These are phyloP conservation scores for Trichoderma koningiopsis DNA, from an alignment of 2,329 filamentous ascomycete species.

Conservation along the genomic window DNA sequence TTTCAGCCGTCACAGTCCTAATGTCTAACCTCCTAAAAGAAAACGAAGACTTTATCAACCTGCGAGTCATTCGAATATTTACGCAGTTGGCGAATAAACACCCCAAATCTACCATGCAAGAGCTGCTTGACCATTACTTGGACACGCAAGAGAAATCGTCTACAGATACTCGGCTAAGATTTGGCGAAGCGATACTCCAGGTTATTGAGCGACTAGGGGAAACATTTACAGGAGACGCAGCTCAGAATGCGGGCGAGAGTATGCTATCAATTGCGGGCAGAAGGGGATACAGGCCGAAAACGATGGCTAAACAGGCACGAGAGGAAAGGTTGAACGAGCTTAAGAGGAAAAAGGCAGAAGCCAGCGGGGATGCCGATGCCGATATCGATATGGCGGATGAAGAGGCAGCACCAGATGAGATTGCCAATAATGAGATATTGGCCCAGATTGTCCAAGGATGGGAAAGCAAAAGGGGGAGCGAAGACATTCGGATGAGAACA, in stretches of 20 bases:
- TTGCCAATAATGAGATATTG: slow-evolving; percentile 52
- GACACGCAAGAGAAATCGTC: slow-evolving; percentile 60
- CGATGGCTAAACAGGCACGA: slow-evolving; percentile 56
- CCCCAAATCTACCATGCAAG: slow-evolving; percentile 61
- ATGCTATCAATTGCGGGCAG: slow-evolving; percentile 67
- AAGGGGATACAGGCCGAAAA: slow-evolving; percentile 62
- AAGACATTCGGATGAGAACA: slow-evolving; percentile 70
- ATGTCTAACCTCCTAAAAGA: slow-evolving; percentile 66
- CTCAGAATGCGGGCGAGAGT: slow-evolving; percentile 55
- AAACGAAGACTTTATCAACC: slow-evolving; percentile 70
- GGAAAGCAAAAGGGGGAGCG: slow-evolving; percentile 65
- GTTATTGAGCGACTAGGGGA: slow-evolving; percentile 63
- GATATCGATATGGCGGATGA: slow-evolving; percentile 47
- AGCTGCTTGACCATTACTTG: slow-evolving; percentile 68
- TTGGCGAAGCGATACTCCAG: slow-evolving; percentile 68
- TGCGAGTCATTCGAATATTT: slow-evolving; percentile 67
- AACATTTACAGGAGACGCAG: slow-evolving; percentile 57
- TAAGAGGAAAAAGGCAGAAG: slow-evolving; percentile 47
- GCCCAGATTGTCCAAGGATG: slow-evolving; percentile 66
- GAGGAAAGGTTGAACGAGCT: slow-evolving; percentile 52
- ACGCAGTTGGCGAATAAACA: slow-evolving; percentile 63
- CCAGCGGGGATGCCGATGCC: slow-evolving; percentile 45
- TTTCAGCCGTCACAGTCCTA: slow-evolving; percentile 65
- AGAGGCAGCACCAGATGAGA: slow-evolving; percentile 50
- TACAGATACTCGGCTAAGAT: slow-evolving; percentile 66